Base-by-base conservation (phyloP, 179 eudicot species). In the Heliamphora ciliata region DNA sequence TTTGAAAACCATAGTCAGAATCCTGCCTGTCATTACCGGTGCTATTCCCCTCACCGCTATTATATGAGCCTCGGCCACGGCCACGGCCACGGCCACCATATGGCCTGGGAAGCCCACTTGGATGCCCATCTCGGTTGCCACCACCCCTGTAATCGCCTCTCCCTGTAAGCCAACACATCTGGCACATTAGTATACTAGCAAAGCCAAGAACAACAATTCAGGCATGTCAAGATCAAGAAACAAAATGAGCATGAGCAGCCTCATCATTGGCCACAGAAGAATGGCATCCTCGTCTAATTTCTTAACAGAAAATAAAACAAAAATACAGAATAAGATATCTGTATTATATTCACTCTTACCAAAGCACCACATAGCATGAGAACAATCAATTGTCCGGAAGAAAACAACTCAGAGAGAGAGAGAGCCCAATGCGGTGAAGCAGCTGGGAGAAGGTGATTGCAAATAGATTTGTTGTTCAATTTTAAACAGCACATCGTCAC, bases 91-190 rank as follows among this genome's bases (percentile, higher is more conserved):
- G 84, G 6, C 87, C 94, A 84, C 94, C 91, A 80, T 89, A 78
- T 44, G 97, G 91, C 86, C 97, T 88, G 9, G 97, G 97, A 31
- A 88, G 81, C 66, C 97, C 96, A 87, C 93, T 89, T 40, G 91
- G 93, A 81, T 93, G 93, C 44, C 89, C 91, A 81, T 89, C 93
- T 61, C 91, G 89, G 67, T 81, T 75, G 17, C 87, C 91, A 63
- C 93, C 89, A 80, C 85, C 86, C 82, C 92, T 86, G 77, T 87
- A 74, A 76, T 94, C 95, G 66, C 87, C 86, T 84, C 98, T 87
- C 64, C 93, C 97, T 91, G 84, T 80, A 81, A 78, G 86, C 46
- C 74, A 46, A n/a, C 72, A 51, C 46, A 74, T 61, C 79, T 51
- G 13, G 2, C 8, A 4, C 2, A 31, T 81, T 15, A 81, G 81